Evolutionary conservation across 192 early-diverging fungal species (phyloP).

Genomic region (Coemansia sp.): DNA sequence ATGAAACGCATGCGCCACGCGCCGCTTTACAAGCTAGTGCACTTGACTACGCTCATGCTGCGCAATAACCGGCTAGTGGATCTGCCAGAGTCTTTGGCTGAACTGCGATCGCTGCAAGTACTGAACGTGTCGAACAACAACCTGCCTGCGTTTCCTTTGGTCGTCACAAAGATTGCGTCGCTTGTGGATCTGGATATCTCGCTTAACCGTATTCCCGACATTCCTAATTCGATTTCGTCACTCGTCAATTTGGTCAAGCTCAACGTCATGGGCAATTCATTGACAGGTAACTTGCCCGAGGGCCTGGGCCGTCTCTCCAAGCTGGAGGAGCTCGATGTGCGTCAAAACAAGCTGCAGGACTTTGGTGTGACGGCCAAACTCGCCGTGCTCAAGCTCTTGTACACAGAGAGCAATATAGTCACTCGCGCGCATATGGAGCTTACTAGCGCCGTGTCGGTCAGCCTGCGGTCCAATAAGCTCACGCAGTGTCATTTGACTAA

Average conservation of each 20-base stretch:
- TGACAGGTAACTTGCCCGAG: slow-evolving; percentile 69
- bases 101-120: slow-evolving; percentile 60
- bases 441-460: slow-evolving; percentile 58
- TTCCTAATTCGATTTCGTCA: slow-evolving; percentile 73
- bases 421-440: slow-evolving; percentile 64
- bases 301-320: slow-evolving; percentile 59
- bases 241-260: slow-evolving; percentile 62
- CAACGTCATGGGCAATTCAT: slow-evolving; percentile 73
- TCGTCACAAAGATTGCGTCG: slow-evolving; percentile 62
- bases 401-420: slow-evolving; percentile 73
- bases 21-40: slow-evolving; percentile 62
- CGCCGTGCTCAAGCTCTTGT: slow-evolving; percentile 61
- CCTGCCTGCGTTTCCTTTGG: slow-evolving; percentile 65
- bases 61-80: slow-evolving; percentile 73
- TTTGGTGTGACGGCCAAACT: slow-evolving; percentile 60
- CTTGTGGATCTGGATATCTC: slow-evolving; percentile 75
- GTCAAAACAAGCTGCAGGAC: slow-evolving; percentile 77
- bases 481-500: slow-evolving; percentile 64
- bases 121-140: slow-evolving; percentile 84
- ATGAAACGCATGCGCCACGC: slow-evolving; percentile 66
- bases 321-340: slow-evolving; percentile 75
- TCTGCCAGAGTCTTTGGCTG: slow-evolving; percentile 66
- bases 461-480: slow-evolving; percentile 68
- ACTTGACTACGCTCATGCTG: slow-evolving; percentile 64
- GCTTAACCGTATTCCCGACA: slow-evolving; percentile 75